Evolutionary conservation across 176 grass and related monocot species (phyloP).

Genomic region (Avena sativa): DNA sequence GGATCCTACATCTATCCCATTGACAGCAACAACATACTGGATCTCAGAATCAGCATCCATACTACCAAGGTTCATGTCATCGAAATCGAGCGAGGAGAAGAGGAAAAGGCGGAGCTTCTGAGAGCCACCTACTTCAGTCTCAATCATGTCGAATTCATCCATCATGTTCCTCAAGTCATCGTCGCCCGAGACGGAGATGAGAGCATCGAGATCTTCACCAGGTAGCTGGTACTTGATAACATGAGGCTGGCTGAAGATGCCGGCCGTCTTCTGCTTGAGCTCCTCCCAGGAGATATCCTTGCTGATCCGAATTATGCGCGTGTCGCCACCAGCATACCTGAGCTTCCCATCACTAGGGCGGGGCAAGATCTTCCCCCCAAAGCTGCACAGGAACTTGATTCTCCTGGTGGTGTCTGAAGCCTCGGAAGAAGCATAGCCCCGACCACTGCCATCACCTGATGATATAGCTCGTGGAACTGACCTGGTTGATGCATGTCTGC

Average conservation of each 20-base stretch:
- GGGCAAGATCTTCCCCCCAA: constrained; percentile 93
- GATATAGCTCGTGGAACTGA: constrained; percentile 48
- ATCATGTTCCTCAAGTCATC: constrained; percentile 34
- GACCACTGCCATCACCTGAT: constrained; percentile 60
- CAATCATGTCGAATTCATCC: constrained; percentile 61
- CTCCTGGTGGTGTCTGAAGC: constrained; percentile 68
- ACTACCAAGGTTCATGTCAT: constrained; percentile 77
- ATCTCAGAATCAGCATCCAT: constrained; percentile 88
- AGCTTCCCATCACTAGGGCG: constrained; percentile 92
- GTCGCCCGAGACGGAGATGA: not conserved
- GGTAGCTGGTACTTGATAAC: constrained; percentile 55
- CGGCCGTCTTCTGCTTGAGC: constrained; percentile 78
- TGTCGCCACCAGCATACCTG: constrained; percentile 97
- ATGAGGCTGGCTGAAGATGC: constrained; percentile 74
- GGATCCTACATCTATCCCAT: constrained; percentile 70
- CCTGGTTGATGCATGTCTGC: constrained; percentile 60
- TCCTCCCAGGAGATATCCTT: constrained; percentile 79
- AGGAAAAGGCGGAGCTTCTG: constrained; percentile 94
- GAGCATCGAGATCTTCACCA: constrained; percentile 14
- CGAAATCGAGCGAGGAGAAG: constrained; percentile 75
- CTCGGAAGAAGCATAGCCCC: constrained; percentile 71
- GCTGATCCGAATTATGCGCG: constrained; percentile 81
- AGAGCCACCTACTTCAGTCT: constrained; percentile 59
- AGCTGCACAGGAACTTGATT: constrained; percentile 92
- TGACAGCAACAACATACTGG: constrained; percentile 92